Evolutionary conservation across 345 rosid genomes (phyloP), one percentile per base, ranked within the genome.

Genomic region (Erodium maritimum): DNA sequence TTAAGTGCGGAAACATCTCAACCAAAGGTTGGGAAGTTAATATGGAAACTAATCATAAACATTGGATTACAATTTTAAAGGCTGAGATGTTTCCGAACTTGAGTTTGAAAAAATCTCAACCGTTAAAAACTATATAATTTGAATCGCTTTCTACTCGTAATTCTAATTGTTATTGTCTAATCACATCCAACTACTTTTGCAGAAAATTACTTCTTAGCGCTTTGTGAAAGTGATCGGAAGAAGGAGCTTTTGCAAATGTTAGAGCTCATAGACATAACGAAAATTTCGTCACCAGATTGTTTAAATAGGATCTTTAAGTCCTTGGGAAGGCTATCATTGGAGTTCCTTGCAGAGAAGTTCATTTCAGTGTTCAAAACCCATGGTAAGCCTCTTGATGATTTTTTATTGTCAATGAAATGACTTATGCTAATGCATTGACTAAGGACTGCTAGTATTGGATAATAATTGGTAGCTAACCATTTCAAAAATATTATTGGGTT

Each of bases 161-260:
- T 13, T 24, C 13, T 18, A 24, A 23, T 18, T 21, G 13, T 48
- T 62, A 55, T 20, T 62, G 37, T 45, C 4, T 62, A 6, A 62
- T 55, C 23, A 37, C 45, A 50, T 65, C 48, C 56, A 19, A 50
- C 46, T 56, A 19, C 24, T 65, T 50, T 61, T 71, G 74, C 90
- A 93, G 99, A 73, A 72, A 80, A 77, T 60, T 89, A 87, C 75
- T 62, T 93, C 65, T 61, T 77, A 56, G 95, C 97, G 37, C 79
- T 93, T 25, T 76, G 87, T 56, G 81, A 78, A 71, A 74, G 82
- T 63, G 86, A 73, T 53, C 70, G 68, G 61, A 80, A 73, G 75
- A 57, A 69, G 62, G 79, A 87, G 59, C 61, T 83, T 51, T 70
- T 82, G 70, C 81, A 66, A 57, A 62, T 89, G 52, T 71, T 87